Base-by-base conservation (phyloP, 2,329 filamentous ascomycete genomes). In the Pestalotiopsis sp. region DNA sequence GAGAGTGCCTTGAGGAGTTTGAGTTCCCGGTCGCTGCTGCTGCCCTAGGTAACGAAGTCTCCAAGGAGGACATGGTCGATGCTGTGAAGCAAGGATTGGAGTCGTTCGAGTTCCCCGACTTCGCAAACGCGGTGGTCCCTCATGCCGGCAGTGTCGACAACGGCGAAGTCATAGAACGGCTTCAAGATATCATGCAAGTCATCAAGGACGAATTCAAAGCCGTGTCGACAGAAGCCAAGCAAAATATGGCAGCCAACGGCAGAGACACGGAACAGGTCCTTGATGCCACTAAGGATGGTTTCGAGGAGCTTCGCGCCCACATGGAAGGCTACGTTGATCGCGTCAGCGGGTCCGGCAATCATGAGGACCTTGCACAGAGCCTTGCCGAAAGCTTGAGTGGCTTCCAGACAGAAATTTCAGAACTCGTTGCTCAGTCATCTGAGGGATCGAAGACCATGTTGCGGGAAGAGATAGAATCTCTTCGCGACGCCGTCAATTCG, bases 181-280 rank as follows among this genome's bases (percentile, higher is more conserved):
- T 92, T 1, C 83, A 90, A 36, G 92, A 95, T 61, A 89, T 95
- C 36, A 85, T 90, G 80, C 84, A 88, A 3, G 83, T 82, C 69
- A 84, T 92, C 81, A 85, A 83, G 49, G 81, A 83, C 1, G 89
- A 91, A 75, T 90, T 92, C 77, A 85, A 83, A 71, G 82, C 85
- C 2, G 82, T 89, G 2, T 89, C 88, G 0, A 86, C 90, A 36
- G 89, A 90, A 74, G 86, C 88, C 12, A 94, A 95, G 78, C 89
- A 95, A 74, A 95, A 94, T 73, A 91, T 93, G 23, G 89, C 92
- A 3, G 91, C 92, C 70, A 93, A 90, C 73, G 93, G 92, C 56
- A 88, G 90, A 68, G 93, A 96, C 77, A 95, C 94, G 0, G 94
- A 97, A 78, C 93, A 97, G 78, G 90, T 97, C 13, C 84, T 98